Base-by-base conservation (phyloP, 257 asterid species). In the Nicotiana undulata region DNA sequence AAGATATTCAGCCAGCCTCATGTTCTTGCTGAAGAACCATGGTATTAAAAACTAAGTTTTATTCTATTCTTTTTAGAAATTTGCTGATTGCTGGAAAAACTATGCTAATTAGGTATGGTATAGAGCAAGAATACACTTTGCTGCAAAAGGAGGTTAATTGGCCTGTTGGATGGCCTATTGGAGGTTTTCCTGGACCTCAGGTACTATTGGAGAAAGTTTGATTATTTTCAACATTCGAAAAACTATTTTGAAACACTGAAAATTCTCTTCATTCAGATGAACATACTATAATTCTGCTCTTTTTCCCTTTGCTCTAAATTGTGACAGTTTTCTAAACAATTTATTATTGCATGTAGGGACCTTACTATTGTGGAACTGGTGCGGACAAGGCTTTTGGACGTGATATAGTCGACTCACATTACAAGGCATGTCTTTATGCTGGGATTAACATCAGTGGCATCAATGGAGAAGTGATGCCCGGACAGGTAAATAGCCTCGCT, bases 131-230 rank as follows among this genome's bases (percentile, higher is more conserved):
- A 76, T 90, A 93, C 92, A 93, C 98, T 70, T 89, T 95, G 80
- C 92, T 95, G 79, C 98, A 93, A 83, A 84, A 75, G 63, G 84
- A 91, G n/a, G 94, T 91, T 51, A 93, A 92, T 6, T 95, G 98
- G 98, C 98, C 98, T 51, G 85, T 93, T 11, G 98, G 98, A 83
- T 95, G 98, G 98, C 98, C 98, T 26, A 88, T 87, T 74, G 99
- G 98, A 88, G 98, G 95, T 24, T 93, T 88, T 86, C 98, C 99
- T 46, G 98, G 99, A 83, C 98, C 98, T 85, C 99, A 95, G 97
- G 99, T 95, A 85, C 37, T 26, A 26, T 26, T 26, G 28, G 28
- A 26, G 28, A 26, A 26, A 26, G 28, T 26, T 26, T 26, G 28
- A 26, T 26, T 1, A 26, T 26, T 26, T 26, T 26, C 28, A 26